Evolutionary conservation across 2,329 filamentous ascomycete genomes (phyloP).

Genomic region (Diaporthe aspalathi): DNA sequence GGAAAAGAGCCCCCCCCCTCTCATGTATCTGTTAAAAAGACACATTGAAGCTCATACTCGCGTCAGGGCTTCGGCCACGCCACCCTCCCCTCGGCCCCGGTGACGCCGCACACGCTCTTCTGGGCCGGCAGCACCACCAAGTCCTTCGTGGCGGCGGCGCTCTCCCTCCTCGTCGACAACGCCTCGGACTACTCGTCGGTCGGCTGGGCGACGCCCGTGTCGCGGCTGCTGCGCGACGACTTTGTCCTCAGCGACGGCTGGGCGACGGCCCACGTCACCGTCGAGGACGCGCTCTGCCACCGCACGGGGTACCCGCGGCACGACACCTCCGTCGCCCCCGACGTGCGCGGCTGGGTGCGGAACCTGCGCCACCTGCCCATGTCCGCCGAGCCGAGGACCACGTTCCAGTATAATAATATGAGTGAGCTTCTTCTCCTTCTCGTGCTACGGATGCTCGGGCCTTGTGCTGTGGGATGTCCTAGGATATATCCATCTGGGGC

Average conservation of each 20-base stretch:
- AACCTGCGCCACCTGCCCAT: conserved; percentile 59
- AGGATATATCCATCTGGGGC: no score
- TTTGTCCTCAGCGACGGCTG: conserved; percentile 61
- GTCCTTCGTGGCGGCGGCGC: conserved; percentile 61
- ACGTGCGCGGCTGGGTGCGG: conserved; percentile 51
- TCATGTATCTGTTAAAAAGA: no score
- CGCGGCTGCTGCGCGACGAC: conserved; percentile 60
- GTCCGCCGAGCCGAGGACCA: conserved; percentile 56
- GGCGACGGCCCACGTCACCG: conserved; percentile 59
- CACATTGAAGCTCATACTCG: no score
- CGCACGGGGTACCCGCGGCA: conserved; percentile 61
- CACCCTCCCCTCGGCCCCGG: conserved; percentile 46
- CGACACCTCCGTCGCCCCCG: conserved; percentile 49
- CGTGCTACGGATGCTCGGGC: no score
- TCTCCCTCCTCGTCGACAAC: conserved; percentile 62
- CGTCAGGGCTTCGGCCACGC: conserved; percentile 51
- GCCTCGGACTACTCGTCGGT: conserved; percentile 52
- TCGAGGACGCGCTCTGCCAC: conserved; percentile 66
- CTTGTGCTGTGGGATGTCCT: no score
- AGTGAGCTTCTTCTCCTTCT: conserved; percentile 40
- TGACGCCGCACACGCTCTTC: conserved; percentile 63
- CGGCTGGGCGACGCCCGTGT: conserved; percentile 61
- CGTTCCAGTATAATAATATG: conserved; percentile 62
- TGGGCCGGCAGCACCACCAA: conserved; percentile 68
- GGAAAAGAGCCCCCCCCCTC: no score